Evolutionary conservation across 495 filamentous ascomycete species (phyloP).

Genomic region (Aspergillus conjunctus): DNA sequence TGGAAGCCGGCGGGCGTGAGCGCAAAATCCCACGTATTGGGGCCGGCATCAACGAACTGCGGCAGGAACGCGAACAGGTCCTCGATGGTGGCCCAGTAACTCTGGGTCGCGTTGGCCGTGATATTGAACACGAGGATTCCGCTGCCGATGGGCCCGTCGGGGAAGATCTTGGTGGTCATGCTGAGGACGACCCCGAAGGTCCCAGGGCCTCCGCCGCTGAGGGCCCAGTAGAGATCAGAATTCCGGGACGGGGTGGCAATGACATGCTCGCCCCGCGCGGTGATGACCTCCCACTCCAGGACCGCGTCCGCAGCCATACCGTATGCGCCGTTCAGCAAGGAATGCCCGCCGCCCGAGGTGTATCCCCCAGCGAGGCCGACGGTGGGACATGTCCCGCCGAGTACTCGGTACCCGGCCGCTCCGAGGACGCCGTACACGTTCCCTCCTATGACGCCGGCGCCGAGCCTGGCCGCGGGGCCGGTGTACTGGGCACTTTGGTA

Average conservation of each 20-base stretch:
- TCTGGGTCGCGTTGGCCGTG: not conserved
- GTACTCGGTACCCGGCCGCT: slow-evolving; percentile 19
- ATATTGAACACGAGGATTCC: slow-evolving; percentile 29
- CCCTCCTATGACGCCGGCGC: slow-evolving; percentile 53
- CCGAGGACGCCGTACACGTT: slow-evolving; percentile 46
- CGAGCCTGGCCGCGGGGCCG: slow-evolving; percentile 54
- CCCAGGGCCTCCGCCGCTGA: slow-evolving; percentile 64
- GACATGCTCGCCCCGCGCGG: slow-evolving; percentile 46
- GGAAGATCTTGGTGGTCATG: slow-evolving; percentile 39
- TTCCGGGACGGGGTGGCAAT: slow-evolving; percentile 52
- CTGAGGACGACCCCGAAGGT: slow-evolving; percentile 63
- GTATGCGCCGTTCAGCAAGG: slow-evolving; percentile 46
- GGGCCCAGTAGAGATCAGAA: slow-evolving; percentile 64
- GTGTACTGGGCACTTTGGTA: slow-evolving; percentile 41
- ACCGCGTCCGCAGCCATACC: slow-evolving; percentile 65
- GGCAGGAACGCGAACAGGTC: slow-evolving; percentile 4
- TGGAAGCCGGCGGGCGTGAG: too few relatives aligned
- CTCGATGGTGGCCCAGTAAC: slow-evolving; percentile 23
- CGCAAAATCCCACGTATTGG: too few relatives aligned
- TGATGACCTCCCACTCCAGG: slow-evolving; percentile 61
- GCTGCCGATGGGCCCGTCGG: slow-evolving; percentile 34
- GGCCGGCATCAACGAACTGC: not conserved
- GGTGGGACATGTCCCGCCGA: slow-evolving; percentile 26
- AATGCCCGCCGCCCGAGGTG: slow-evolving; percentile 61
- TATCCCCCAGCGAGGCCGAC: slow-evolving; percentile 52